Conservation (phyloP, 179 eudicot genomes). For the Nepenthes alata region DNA sequence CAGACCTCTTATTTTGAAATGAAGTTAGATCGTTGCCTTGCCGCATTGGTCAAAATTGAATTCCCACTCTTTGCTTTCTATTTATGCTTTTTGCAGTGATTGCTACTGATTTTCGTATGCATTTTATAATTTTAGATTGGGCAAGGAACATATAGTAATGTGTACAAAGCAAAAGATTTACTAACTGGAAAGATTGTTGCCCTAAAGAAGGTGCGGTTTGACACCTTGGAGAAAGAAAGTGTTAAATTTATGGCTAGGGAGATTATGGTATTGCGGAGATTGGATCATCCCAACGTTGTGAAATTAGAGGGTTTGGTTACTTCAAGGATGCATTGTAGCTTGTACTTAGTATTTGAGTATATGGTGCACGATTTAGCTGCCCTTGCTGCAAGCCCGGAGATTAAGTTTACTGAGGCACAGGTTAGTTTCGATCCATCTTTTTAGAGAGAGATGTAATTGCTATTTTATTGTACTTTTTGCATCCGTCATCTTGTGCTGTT, state of each 20-base stretch:
- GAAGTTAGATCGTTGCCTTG: background rate
- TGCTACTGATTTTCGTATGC: background rate
- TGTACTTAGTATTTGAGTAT: slow-evolving; percentile 62
- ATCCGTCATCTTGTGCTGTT: background rate
- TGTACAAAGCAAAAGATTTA: slow-evolving; percentile 74
- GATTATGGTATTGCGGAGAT: slow-evolving; percentile 59
- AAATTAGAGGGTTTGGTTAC: slow-evolving; percentile 73
- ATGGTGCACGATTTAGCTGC: slow-evolving; percentile 77
- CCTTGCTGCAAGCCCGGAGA: slow-evolving; percentile 67
- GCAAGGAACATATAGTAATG: slow-evolving; percentile 83
- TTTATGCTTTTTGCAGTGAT: background rate
- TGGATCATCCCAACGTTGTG: slow-evolving; percentile 70
- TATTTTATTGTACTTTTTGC: background rate
- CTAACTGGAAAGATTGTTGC: slow-evolving; percentile 66
- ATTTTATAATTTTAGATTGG: slow-evolving; percentile 40
- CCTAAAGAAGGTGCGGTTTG: slow-evolving; percentile 68
- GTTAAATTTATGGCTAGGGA: slow-evolving; percentile 77
- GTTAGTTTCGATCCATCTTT: slow-evolving; percentile 14
- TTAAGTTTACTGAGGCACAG: slow-evolving; percentile 52
- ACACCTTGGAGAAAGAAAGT: slow-evolving; percentile 78
- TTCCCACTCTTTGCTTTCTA: background rate
- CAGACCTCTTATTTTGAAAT: background rate
- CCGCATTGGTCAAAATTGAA: background rate
- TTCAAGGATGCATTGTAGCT: slow-evolving; percentile 72
- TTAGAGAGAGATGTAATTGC: background rate